phyloP scores from a whole-genome alignment of 352 stramenopile genomes.

The Pythium angustatum region DNA sequence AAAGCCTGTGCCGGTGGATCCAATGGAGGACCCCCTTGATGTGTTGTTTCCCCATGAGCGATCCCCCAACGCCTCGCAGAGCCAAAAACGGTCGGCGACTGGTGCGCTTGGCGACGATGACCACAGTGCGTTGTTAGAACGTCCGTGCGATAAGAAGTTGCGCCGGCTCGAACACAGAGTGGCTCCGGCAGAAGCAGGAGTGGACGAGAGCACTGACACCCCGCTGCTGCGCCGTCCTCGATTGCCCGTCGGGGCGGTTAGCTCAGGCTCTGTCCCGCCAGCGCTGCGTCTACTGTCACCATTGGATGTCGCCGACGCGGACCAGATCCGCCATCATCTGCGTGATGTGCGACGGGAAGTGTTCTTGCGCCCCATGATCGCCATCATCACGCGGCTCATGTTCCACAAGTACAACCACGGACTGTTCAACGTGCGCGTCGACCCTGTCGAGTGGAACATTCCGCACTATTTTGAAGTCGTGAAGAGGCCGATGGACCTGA shows the following conservation, averaged over 20 bases:
- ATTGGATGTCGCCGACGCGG: constrained; percentile 51
- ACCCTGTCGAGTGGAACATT: constrained; percentile 75
- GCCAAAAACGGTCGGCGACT: constrained; percentile 23
- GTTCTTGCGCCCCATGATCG: constrained; percentile 64
- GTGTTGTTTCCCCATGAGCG: constrained; percentile 30
- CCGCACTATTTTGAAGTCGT: constrained; percentile 86
- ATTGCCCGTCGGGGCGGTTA: not conserved
- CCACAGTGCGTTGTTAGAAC: constrained; percentile 21
- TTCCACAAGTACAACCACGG: constrained; percentile 81
- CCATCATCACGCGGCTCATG: constrained; percentile 74
- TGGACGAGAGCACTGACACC: constrained; percentile 7
- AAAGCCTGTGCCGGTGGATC: constrained; percentile 14
- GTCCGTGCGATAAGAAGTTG: constrained; percentile 49
- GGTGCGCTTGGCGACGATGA: constrained; percentile 16
- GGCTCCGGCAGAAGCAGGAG: not conserved
- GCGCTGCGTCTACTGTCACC: constrained; percentile 46
- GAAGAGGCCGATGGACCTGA: constrained; percentile 90
- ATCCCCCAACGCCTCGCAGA: constrained; percentile 19
- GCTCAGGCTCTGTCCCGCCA: not conserved
- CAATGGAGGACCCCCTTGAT: constrained; percentile 8
- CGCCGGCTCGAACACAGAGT: constrained; percentile 34
- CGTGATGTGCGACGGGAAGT: constrained; percentile 70
- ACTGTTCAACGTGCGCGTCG: constrained; percentile 81
- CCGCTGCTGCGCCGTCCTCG: constrained; percentile 19
- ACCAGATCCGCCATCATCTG: constrained; percentile 71